Percentiles rank a stretch among this genome's conserved stretches.
Conservation (phyloP, 768 basidiomycete genomes). For the Russula lepida region DNA sequence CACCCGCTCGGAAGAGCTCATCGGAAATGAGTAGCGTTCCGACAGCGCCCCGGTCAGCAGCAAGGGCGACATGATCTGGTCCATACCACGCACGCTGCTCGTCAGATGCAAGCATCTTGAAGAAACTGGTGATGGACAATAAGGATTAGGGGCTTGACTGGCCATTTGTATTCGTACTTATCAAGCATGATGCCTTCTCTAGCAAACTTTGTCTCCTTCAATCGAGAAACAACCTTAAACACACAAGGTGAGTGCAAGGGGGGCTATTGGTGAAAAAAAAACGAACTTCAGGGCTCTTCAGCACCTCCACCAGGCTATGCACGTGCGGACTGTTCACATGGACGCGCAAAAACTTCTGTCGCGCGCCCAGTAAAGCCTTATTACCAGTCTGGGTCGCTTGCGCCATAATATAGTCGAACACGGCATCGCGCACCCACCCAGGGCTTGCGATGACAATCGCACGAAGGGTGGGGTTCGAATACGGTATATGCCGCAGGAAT, state of each 20-base stretch:
- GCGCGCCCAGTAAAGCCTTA: constrained; percentile 68
- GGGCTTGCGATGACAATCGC: constrained; percentile 96
- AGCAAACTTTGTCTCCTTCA: constrained; percentile 96
- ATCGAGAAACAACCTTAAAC: constrained; percentile 54
- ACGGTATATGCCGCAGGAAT: constrained; percentile 88
- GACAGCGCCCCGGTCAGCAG: constrained; percentile 88
- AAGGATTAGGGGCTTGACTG: neutral
- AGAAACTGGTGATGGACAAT: constrained; percentile 53
- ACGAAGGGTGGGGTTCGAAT: constrained; percentile 56
- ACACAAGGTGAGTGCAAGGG: neutral
- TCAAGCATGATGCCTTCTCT: constrained; percentile 87
- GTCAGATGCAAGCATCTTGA: constrained; percentile 93
- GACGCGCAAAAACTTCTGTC: constrained; percentile 82
- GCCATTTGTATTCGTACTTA: constrained; percentile 40
- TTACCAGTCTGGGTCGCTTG: constrained; percentile 79
- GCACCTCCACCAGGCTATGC: constrained; percentile 87
- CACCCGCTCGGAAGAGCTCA: constrained; percentile 82
- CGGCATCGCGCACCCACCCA: constrained; percentile 88
- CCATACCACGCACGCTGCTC: constrained; percentile 99
- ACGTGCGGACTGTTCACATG: constrained; percentile 93
- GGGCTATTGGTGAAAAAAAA: neutral
- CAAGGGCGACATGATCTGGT: constrained; percentile 85
- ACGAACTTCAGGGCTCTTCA: constrained; percentile 86
- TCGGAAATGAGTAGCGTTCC: constrained; percentile 94
- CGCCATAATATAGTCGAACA: constrained; percentile 72